Base-by-base conservation (phyloP, 139 green algal genomes). In the Micromonas pusilla region DNA sequence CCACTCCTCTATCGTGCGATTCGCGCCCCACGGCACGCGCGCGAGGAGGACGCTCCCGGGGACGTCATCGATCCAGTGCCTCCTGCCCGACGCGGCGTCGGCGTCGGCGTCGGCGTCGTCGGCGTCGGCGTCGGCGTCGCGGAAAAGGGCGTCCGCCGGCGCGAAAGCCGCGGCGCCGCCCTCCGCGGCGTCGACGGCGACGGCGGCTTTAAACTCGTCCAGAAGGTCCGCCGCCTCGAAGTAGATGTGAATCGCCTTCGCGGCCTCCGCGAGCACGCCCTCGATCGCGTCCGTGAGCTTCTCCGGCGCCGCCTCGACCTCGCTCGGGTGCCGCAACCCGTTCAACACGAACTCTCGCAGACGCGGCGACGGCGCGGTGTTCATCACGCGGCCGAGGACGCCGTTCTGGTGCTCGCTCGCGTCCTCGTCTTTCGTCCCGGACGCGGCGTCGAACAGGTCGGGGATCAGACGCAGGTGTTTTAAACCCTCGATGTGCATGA, bases 251-350 rank as follows among this genome's bases (percentile, higher is more conserved):
- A 26, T 26, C 33, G 3, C 28, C 65, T 52, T n/a, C 26, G 65
- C 65, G 13, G n/a, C 65, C 3, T 5, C 21, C 28, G 26, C 65
- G 13, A 72, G 23, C 65, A 72, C 65, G 26, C 4, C 65, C 2
- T 72, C 28, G 13, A 72, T 72, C 28, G 65, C 65, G 65, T 33
- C 33, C 4, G 65, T 72, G 28, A 72, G 65, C 33, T 72, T 37
- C 28, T 72, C 28, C 13, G 65, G 65, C n/a, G 65, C 65, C 65
- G 65, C 65, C 28, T 2, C 28, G 26, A 13, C 13, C 30, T 52
- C 3, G 30, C 28, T 52, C 4, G 65, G 65, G 33, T 72, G 65
- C 30, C 26, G 26, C 26, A 4, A 45, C 4, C 65, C 65, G 65
- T 45, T 45, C 2, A 16, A 2, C 2, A 72, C 4, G 28, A 72